phyloP scores from a whole-genome alignment of 352 stramenopile species.

The Peronospora belbahrii region DNA sequence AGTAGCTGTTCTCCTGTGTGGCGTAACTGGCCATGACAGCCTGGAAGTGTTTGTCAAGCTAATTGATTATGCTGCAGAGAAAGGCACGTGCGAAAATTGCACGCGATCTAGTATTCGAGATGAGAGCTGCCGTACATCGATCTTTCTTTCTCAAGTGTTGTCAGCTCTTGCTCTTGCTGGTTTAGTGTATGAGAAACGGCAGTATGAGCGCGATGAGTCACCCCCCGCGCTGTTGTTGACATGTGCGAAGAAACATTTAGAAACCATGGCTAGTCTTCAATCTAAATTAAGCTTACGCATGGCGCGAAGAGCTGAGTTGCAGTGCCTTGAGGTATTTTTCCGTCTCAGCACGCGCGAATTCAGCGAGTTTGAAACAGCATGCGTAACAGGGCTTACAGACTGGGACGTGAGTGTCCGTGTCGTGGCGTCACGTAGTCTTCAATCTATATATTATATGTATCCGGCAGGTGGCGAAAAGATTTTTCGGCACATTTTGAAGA shows the following conservation, averaged over 20 bases:
- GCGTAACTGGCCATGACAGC: conserved; percentile 47
- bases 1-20: conserved; percentile 48
- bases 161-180: conserved; percentile 36
- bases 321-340: conserved; percentile 64
- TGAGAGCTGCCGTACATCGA: conserved; percentile 23
- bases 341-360: conserved; percentile 50
- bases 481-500: conserved; percentile 44
- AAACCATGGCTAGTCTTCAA: conserved; percentile 7
- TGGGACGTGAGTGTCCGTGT: conserved; percentile 47
- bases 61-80: conserved; percentile 39
- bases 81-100: conserved; percentile 25
- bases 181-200: conserved; percentile 46
- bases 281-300: conserved; percentile 22
- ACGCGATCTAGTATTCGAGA: conserved; percentile 16
- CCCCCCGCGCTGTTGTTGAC: conserved; percentile 37
- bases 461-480: conserved; percentile 51
- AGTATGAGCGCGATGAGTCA: conserved; percentile 44
- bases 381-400: conserved; percentile 43
- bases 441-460: conserved; percentile 79
- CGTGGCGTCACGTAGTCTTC: conserved; percentile 35
- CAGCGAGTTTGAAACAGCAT: conserved; percentile 39
- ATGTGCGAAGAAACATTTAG: conserved; percentile 34
- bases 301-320: conserved; percentile 30
- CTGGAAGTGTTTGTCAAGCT: conserved; percentile 49
- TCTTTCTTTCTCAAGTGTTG: conserved; percentile 54